Evolutionary conservation across 257 asterid species (phyloP).

Genomic region (Lithospermum erythrorhizon): DNA sequence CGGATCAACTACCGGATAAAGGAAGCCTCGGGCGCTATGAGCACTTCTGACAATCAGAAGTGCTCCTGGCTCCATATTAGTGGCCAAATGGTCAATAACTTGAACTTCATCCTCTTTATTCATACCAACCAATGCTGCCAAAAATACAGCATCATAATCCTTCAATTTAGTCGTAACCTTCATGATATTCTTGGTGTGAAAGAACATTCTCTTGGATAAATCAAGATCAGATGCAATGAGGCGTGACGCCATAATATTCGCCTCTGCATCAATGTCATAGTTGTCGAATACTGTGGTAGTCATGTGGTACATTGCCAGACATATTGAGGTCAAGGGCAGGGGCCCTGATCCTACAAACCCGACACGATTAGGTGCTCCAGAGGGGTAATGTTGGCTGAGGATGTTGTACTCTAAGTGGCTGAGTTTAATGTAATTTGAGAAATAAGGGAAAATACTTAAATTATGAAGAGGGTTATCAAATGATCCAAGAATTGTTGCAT

Average conservation of each 20-base stretch:
- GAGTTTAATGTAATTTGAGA: too few species aligned
- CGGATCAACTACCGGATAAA: constrained; percentile 23
- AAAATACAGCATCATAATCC: too few species aligned
- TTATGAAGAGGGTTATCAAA: not conserved
- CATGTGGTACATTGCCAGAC: constrained; percentile 43
- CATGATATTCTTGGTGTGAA: too few species aligned
- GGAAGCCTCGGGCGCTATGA: too few species aligned
- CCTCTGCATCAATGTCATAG: constrained; percentile 41
- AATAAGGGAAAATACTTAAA: too few species aligned
- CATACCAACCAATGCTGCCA: too few species aligned
- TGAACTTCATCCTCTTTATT: too few species aligned
- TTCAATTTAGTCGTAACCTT: too few species aligned
- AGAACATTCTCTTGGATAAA: constrained; percentile 2
- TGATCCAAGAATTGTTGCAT: constrained; percentile 30
- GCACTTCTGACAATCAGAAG: too few species aligned
- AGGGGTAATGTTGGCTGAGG: not conserved
- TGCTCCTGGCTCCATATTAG: too few species aligned
- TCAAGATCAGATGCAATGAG: constrained; percentile 11
- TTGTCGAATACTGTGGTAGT: constrained; percentile 29
- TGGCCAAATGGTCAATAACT: too few species aligned
- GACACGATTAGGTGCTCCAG: constrained; percentile 14
- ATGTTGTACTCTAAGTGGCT: too few species aligned
- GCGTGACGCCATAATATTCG: constrained; percentile 35
- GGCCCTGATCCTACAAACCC: constrained; percentile 74
- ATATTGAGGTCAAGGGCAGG: constrained; percentile 55